phyloP scores from a whole-genome alignment of 2,329 filamentous ascomycete genomes.

The Stagonosporopsis tanaceti region DNA sequence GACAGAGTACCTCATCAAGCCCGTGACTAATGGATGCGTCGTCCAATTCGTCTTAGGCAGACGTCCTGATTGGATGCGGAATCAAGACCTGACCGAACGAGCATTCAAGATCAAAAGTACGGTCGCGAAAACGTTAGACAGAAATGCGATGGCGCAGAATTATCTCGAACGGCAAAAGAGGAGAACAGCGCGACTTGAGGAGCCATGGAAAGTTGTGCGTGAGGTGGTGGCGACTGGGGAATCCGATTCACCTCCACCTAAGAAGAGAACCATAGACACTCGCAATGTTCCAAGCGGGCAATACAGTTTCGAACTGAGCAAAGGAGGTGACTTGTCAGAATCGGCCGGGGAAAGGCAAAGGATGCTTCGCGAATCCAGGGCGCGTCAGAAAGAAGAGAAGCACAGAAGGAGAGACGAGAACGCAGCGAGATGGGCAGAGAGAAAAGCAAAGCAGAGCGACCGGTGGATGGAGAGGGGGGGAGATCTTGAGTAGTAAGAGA shows the following conservation, averaged over 20 bases:
- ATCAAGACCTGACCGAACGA: slow-evolving; percentile 17
- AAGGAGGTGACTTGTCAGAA: neutral
- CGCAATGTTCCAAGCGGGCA: no score
- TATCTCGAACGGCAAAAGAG: neutral
- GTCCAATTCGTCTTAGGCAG: slow-evolving; percentile 38
- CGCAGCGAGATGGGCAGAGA: neutral
- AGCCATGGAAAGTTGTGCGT: neutral
- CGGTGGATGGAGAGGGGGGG: neutral
- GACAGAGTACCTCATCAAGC: slow-evolving; percentile 29
- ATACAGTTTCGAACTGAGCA: no score
- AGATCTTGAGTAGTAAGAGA: neutral
- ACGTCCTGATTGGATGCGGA: neutral
- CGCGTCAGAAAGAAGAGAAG: neutral
- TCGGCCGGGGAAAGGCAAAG: neutral
- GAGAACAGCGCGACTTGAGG: neutral
- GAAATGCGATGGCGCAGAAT: neutral
- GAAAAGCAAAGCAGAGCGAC: neutral
- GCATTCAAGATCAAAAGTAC: slow-evolving; percentile 25
- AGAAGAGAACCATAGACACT: neutral
- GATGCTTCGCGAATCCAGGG: no score
- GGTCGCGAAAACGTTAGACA: slow-evolving; percentile 11
- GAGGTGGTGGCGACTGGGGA: no score
- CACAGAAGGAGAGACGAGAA: neutral
- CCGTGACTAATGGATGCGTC: slow-evolving; percentile 31
- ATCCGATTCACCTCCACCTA: no score